Conservation (phyloP, 1,139 yeast genomes). For the Diutina rugosa region DNA sequence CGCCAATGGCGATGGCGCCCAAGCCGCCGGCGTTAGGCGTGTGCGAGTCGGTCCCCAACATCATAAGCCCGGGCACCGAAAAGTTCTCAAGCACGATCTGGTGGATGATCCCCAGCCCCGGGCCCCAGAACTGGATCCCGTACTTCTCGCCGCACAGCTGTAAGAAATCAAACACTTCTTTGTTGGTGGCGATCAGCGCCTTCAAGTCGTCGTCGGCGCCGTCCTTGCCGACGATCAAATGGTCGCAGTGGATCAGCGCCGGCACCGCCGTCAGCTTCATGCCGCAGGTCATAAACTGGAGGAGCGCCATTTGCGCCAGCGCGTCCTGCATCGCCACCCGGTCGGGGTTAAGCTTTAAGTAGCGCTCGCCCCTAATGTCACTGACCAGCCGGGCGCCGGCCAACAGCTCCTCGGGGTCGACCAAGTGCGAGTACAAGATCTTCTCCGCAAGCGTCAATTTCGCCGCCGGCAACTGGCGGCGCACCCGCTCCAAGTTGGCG, state of each 20-base stretch:
- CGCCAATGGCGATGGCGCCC: constrained; percentile 96
- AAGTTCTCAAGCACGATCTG: constrained; percentile 94
- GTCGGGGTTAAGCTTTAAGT: constrained; percentile 89
- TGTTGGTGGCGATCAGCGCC: constrained; percentile 68
- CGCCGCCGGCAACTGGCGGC: constrained; percentile 46
- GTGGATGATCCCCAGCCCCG: constrained; percentile 97
- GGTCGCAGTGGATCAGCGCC: constrained; percentile 94
- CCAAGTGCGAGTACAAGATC: constrained; percentile 82
- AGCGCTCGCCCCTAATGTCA: constrained; percentile 69
- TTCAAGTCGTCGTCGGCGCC: constrained; percentile 76
- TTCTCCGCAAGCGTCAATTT: constrained; percentile 92
- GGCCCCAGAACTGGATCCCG: constrained; percentile 98
- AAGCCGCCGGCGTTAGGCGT: constrained; percentile 98
- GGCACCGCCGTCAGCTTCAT: constrained; percentile 80
- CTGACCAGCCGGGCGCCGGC: constrained; percentile 26
- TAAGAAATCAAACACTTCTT: constrained; percentile 88
- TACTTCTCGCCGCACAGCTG: constrained; percentile 84
- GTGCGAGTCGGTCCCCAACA: constrained; percentile 95
- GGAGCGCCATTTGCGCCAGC: constrained; percentile 92
- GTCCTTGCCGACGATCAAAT: constrained; percentile 86
- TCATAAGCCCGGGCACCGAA: constrained; percentile 88
- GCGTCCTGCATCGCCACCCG: constrained; percentile 99
- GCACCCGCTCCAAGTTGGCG: constrained; percentile 48
- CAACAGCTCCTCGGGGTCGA: constrained; percentile 70
- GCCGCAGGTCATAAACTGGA: constrained; percentile 96